Percentiles rank a stretch among this genome's conserved stretches.
Conservation (phyloP, 2,329 filamentous ascomycete genomes). For the Madurella mycetomatis region DNA sequence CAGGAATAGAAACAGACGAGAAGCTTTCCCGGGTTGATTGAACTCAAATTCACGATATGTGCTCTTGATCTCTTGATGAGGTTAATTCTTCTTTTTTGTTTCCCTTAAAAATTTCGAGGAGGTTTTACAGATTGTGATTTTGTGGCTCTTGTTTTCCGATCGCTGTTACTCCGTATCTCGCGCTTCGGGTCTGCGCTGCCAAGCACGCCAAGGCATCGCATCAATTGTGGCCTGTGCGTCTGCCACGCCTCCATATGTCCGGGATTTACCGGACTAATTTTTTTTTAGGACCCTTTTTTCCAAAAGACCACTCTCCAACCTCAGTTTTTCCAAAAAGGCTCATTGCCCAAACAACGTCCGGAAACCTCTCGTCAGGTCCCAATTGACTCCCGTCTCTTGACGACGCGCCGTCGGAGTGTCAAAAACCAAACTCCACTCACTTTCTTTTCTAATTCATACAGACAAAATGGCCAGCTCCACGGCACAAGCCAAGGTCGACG, state of each 20-base stretch:
- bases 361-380: slow-evolving; percentile 18
- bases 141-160: no score
- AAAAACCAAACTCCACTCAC: slow-evolving; percentile 27
- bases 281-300: slow-evolving; percentile 15
- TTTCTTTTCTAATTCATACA: slow-evolving; percentile 25
- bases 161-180: not conserved
- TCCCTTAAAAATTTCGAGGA: not conserved
- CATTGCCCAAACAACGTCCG: slow-evolving; percentile 20
- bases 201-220: not conserved
- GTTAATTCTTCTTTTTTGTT: no score
- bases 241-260: slow-evolving; percentile 14
- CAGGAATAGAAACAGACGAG: slow-evolving; percentile 3
- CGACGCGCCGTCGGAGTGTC: slow-evolving; percentile 20
- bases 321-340: slow-evolving; percentile 27
- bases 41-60: not conserved
- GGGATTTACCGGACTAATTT: slow-evolving; percentile 27
- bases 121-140: no score
- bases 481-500: slow-evolving; percentile 38
- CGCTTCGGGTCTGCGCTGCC: not conserved
- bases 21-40: not conserved
- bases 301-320: slow-evolving; percentile 11
- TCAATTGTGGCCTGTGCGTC: slow-evolving; percentile 18
- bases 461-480: slow-evolving; percentile 43
- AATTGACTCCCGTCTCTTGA: slow-evolving; percentile 20
- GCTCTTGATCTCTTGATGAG: not conserved